Evolutionary conservation across 768 basidiomycete genomes (phyloP).

Genomic region (Rhodotorula kratochvilovae): DNA sequence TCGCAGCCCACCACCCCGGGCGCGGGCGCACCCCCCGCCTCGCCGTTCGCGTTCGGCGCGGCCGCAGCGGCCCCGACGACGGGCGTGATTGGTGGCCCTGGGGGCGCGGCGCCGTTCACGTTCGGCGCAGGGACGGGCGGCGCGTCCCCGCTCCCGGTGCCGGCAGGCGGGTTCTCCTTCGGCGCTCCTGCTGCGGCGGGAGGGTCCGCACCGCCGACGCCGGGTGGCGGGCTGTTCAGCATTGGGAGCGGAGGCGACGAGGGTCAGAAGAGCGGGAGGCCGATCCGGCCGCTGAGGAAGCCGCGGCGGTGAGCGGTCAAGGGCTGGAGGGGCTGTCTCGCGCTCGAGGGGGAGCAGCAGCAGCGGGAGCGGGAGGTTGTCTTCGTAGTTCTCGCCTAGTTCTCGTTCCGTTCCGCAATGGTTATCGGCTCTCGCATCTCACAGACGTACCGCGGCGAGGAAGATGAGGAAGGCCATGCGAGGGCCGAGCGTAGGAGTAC

Average conservation of each 20-base stretch:
- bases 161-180: background rate
- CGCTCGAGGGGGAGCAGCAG: too few relatives aligned
- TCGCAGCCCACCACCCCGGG: constrained; percentile 1
- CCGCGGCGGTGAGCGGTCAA: background rate
- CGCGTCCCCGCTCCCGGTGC: background rate
- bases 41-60: constrained; percentile 18
- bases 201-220: background rate
- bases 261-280: background rate
- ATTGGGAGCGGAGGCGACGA: constrained; percentile 22
- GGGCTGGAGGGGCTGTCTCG: background rate
- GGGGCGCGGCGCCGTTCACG: background rate
- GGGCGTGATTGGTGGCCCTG: background rate
- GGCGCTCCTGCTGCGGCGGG: background rate
- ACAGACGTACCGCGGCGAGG: too few relatives aligned
- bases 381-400: too few relatives aligned
- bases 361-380: too few relatives aligned
- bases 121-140: background rate
- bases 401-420: too few relatives aligned
- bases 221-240: constrained; percentile 24
- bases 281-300: constrained; percentile 4
- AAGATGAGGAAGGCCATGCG: too few relatives aligned
- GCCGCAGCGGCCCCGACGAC: background rate
- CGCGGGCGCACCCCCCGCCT: background rate
- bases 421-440: too few relatives aligned
- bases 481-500: background rate